A percentile compares a stretch with the other conserved stretches of the same genome.
phyloP scores from a whole-genome alignment of 768 basidiomycete species.

The Obba rivulosa region DNA sequence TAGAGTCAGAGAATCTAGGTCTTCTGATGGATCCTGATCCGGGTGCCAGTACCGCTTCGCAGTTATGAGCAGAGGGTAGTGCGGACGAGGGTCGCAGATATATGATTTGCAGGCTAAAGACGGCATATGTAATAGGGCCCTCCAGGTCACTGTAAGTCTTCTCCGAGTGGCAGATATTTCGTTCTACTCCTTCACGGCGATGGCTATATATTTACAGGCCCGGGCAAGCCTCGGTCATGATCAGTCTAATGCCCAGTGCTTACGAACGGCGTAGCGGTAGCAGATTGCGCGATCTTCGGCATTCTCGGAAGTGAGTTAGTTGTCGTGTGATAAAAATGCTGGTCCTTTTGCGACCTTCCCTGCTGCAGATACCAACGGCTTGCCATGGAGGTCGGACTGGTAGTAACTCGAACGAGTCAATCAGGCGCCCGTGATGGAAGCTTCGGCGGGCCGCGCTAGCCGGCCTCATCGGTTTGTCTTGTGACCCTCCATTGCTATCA shows the following conservation, averaged over 20 bases:
- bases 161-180: background rate
- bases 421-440: too few species aligned
- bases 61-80: conserved; percentile 41
- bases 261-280: background rate
- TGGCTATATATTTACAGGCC: background rate
- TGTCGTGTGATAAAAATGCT: too few species aligned
- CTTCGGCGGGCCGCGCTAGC: too few species aligned
- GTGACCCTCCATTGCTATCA: too few species aligned
- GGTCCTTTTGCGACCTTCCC: too few species aligned
- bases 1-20: background rate
- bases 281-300: too few species aligned
- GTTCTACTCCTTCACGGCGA: background rate
- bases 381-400: too few species aligned
- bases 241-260: background rate
- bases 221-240: background rate
- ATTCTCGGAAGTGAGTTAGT: too few species aligned
- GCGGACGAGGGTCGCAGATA: conserved; percentile 42
- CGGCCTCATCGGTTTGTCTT: too few species aligned
- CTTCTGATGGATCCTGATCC: background rate
- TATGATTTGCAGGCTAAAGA: background rate
- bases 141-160: background rate
- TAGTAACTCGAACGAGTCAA: too few species aligned
- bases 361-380: too few species aligned
- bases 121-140: too few species aligned
- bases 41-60: conserved; percentile 48